Evolutionary conservation across 2,329 filamentous ascomycete genomes (phyloP).

Genomic region (Fusarium mangiferae): DNA sequence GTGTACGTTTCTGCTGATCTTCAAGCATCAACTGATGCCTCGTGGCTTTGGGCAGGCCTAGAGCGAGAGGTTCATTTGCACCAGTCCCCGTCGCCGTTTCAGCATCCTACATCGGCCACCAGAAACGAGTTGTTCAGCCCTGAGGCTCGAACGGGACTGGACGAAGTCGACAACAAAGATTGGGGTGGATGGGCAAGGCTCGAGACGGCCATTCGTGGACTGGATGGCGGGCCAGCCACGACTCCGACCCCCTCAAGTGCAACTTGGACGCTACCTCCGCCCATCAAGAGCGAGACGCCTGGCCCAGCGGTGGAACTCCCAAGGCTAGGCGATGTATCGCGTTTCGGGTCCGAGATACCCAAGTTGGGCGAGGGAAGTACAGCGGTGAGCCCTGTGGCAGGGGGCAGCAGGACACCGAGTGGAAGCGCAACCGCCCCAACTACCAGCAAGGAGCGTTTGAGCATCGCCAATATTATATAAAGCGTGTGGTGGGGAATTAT

Average conservation of each 20-base stretch:
- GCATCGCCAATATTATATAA: conserved; percentile 59
- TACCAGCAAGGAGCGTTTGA: conserved; percentile 50
- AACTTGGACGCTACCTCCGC: conserved; percentile 49
- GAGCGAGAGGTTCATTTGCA: conserved; percentile 58
- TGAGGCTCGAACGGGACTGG: conserved; percentile 63
- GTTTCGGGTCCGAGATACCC: conserved; percentile 43
- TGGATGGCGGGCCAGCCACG: conserved; percentile 42
- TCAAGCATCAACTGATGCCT: conserved; percentile 79
- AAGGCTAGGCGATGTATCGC: conserved; percentile 46
- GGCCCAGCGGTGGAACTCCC: conserved; percentile 42
- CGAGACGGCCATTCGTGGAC: conserved; percentile 58
- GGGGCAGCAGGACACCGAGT: conserved; percentile 36
- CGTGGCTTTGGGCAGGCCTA: conserved; percentile 83
- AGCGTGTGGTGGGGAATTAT: not conserved
- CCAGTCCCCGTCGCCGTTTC: conserved; percentile 33
- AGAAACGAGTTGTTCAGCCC: conserved; percentile 56
- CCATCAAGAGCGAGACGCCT: conserved; percentile 51
- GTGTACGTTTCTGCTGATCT: conserved; percentile 88
- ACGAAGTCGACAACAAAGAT: conserved; percentile 67
- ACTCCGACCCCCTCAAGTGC: conserved; percentile 48
- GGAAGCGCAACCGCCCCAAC: conserved; percentile 21
- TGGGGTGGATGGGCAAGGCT: conserved; percentile 87
- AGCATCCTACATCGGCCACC: conserved; percentile 34
- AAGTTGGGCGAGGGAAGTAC: conserved; percentile 42
- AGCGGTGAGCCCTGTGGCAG: conserved; percentile 43